Evolutionary conservation across 2,329 filamentous ascomycete species (phyloP).

Genomic region (Pseudogymnoascus sp.): DNA sequence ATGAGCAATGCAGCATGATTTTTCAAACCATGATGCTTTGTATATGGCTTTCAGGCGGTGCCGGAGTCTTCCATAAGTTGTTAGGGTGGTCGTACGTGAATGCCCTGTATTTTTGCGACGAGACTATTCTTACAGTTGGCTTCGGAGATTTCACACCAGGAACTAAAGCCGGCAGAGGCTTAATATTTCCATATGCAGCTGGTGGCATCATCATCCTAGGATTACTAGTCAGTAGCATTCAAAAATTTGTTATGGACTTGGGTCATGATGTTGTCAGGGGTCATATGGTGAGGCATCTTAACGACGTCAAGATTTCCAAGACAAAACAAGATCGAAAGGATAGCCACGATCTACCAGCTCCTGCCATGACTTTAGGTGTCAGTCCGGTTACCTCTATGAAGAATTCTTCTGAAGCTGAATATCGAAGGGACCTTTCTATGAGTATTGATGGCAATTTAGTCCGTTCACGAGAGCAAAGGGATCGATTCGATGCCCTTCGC

Average conservation of each 20-base stretch:
- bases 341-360: neutral
- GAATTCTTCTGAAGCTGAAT: neutral
- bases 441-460: conserved; percentile 35
- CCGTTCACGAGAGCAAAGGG: conserved; percentile 49
- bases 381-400: neutral
- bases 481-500: conserved; percentile 60
- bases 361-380: neutral
- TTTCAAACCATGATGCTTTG: conserved; percentile 83
- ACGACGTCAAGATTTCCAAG: neutral
- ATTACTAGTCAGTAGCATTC: conserved; percentile 60
- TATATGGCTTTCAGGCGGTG: conserved; percentile 71
- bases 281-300: neutral
- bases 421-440: conserved; percentile 28
- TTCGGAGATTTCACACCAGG: conserved; percentile 48
- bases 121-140: conserved; percentile 59
- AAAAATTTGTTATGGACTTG: conserved; percentile 40
- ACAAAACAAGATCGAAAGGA: neutral
- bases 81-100: conserved; percentile 73
- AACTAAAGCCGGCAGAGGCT: conserved; percentile 53
- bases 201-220: conserved; percentile 78
- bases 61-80: conserved; percentile 63
- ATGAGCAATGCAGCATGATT: conserved; percentile 79
- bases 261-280: neutral
- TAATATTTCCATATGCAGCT: conserved; percentile 78
- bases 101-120: conserved; percentile 70